Base-by-base conservation (phyloP, 139 green algal genomes). In the Microglena sp. region DNA sequence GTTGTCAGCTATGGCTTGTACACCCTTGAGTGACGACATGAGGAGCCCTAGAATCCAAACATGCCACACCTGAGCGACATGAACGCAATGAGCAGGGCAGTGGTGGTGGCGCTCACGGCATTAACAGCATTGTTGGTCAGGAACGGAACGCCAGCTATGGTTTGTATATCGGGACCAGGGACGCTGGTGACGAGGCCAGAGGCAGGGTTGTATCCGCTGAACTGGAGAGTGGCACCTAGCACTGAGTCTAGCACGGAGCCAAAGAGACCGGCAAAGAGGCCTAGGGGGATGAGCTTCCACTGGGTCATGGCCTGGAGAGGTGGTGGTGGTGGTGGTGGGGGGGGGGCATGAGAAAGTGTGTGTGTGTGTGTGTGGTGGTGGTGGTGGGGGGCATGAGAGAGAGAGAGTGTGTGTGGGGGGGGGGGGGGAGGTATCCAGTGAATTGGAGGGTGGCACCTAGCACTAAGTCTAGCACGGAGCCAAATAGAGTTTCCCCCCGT, bases 391-490 rank as follows among this genome's bases (percentile, higher is more conserved):
- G n/a, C n/a, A n/a, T n/a, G n/a, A n/a, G n/a, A n/a, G n/a, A n/a
- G n/a, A n/a, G n/a, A n/a, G n/a, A n/a, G n/a, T n/a, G n/a, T n/a
- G n/a, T n/a, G n/a, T n/a, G n/a, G n/a, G n/a, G n/a, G n/a, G 31
- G 80, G 1, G 33, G 11, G 5, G 45, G 21, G 53, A 91, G 82
- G 46, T 77, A 86, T 0, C 91, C 79, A 6, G 33, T 91, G 69
- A 87, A 96, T 71, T 98, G 93, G 31, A 97, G 28, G 0, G 89
- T 95, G 4, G 93, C 93, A 0, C 93, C 93, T 28, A 99, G 79
- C 4, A 97, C 27, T 0, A 83, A 95, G 70, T 99, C 93, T 3
- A 98, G 21, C 54, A 97, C 54, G 1, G 85, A 95, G 8, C 85
- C 82, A 30, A 77, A 50, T 35, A 98, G 55, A 4, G n/a, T n/a